Base-by-base conservation (phyloP, 1,284 basidiomycete species). In the Ganoderma sinense region DNA sequence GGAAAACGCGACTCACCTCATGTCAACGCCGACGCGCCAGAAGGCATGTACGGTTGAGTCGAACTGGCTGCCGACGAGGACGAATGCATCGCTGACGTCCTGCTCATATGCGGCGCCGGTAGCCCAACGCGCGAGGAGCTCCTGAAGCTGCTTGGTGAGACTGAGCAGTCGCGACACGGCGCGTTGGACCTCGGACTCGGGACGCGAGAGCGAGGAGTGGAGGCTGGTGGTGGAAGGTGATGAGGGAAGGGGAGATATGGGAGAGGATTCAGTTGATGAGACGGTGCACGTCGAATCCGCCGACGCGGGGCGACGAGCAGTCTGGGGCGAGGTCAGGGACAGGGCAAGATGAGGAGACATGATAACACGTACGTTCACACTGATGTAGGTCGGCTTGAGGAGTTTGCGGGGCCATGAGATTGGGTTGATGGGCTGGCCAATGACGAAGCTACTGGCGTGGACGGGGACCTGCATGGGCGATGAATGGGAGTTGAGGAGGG, bases 1-100 rank as follows among this genome's bases (percentile, higher is more conserved):
- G 48, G 48, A 23, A 51, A 55, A 43, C 26, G 60, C 43, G 41
- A 67, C 88, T 79, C 72, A 97, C 96, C 87, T 91, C 79, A 97
- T 91, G 72, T 93, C 89, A 75, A 99, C 95, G 31, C 89, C 87
- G 74, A 93, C 90, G 64, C 87, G 84, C 29, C 89, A 86, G 79
- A 99, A 98, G 0, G 96, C 95, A 43, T 85, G 86, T 43, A 96
- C 89, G 64, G 94, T 93, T 2, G 88, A 85, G 81, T 97, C 97
- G 84, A 98, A 97, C 75, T 97, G 93, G 78, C 95, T 94, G 45
- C 96, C 97, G n/a, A 99, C 88, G 72, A 91, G 88, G 66, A 99
- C 95, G 79, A 97, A 99, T 68, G 96, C 89, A 80, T 97, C 93
- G 84, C 94, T 97, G 74, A 99, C 96, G 78, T 96, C 85, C 23